Percentiles rank a stretch among this genome's conserved stretches.
phyloP scores from a whole-genome alignment of 2,329 filamentous ascomycete genomes.

The Clonostachys solani region DNA sequence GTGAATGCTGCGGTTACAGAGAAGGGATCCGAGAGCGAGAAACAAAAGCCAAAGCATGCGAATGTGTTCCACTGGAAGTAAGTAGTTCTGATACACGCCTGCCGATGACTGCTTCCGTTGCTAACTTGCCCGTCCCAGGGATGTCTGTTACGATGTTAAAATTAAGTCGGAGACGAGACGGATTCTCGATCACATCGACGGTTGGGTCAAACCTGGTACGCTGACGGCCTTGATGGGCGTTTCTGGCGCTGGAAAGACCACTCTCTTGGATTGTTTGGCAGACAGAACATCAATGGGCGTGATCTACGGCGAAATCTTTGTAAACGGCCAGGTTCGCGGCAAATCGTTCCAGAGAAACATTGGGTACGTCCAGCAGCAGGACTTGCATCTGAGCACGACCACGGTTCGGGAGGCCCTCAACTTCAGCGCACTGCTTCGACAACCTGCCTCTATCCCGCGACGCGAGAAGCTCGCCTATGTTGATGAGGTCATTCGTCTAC shows the following conservation, averaged over 20 bases:
- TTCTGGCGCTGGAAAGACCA: conserved; percentile 50
- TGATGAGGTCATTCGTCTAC: conserved; percentile 42
- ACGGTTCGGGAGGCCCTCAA: conserved; percentile 74
- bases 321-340: conserved; percentile 61
- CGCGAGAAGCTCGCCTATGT: conserved; percentile 70
- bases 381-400: conserved; percentile 25
- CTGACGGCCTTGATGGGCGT: conserved; percentile 74
- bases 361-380: conserved; percentile 63
- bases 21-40: conserved; percentile 31
- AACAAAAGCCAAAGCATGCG: conserved; percentile 28
- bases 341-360: conserved; percentile 65
- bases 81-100: conserved; percentile 24
- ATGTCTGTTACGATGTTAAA: conserved; percentile 69
- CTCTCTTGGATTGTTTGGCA: conserved; percentile 55
- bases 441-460: conserved; percentile 68
- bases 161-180: conserved; percentile 58
- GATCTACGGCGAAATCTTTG: conserved; percentile 61
- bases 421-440: conserved; percentile 82
- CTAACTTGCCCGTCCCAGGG: conserved; percentile 16
- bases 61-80: conserved; percentile 60
- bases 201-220: conserved; percentile 86
- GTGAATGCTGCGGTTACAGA: too few relatives aligned
- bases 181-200: conserved; percentile 67
- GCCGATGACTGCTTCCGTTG: conserved; percentile 59
- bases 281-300: conserved; percentile 66